These are phyloP conservation scores for Aureobasidium subglaciale DNA, from an alignment of 2,329 filamentous ascomycete genomes.

Conservation along the genomic window DNA sequence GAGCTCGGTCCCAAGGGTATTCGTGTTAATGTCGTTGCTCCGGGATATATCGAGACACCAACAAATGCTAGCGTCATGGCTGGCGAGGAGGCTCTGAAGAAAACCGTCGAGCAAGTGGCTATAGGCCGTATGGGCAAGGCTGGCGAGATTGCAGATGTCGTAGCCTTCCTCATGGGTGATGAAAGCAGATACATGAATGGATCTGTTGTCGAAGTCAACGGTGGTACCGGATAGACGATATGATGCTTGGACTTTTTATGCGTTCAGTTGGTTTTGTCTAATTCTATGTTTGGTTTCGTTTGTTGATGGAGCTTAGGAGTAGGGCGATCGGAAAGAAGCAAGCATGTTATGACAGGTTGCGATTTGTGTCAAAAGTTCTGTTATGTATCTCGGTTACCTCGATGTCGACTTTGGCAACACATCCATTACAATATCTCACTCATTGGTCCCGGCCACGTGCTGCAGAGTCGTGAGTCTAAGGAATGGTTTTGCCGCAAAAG, in stretches of 20 bases:
- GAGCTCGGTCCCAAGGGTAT: constrained; percentile 33
- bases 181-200: constrained; percentile 42
- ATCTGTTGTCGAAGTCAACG: constrained; percentile 43
- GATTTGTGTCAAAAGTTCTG: neutral
- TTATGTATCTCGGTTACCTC: neutral
- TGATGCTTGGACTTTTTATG: neutral
- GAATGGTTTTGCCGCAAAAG: no score
- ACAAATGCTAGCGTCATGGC: constrained; percentile 44
- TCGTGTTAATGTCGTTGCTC: constrained; percentile 34
- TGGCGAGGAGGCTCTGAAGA: constrained; percentile 38
- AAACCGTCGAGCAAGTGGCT: constrained; percentile 33
- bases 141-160: constrained; percentile 45
- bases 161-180: constrained; percentile 42
- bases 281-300: neutral
- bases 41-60: constrained; percentile 41
- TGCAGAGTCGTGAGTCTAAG: no score
- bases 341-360: neutral
- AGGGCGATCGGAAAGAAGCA: neutral
- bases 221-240: constrained; percentile 23
- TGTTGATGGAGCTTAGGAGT: neutral
- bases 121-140: constrained; percentile 38
- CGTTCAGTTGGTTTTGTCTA: neutral
- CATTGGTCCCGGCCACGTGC: no score
- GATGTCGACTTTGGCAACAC: no score
- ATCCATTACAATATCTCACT: no score